Base-by-base conservation (phyloP, 2,329 filamentous ascomycete species). In the Dendrostoma leiphaemia region DNA sequence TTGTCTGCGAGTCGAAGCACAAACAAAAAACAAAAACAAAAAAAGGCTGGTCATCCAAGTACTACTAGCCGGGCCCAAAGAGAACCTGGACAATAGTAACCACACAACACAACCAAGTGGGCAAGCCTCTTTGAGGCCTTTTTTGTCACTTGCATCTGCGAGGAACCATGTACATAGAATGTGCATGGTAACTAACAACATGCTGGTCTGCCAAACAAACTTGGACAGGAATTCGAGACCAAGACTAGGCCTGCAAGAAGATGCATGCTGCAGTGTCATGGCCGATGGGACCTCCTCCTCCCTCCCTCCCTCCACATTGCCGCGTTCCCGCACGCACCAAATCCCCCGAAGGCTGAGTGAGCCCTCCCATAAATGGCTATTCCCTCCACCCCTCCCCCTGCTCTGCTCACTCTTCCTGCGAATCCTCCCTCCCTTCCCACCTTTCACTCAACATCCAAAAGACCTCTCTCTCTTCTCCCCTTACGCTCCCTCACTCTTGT, bases 351-450 rank as follows among this genome's bases (percentile, higher is more conserved):
- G 21, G 41, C 40, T 46, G 40, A 48, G 47, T 43, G 28, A 48
- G 35, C 49, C 50, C 32, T 48, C 46, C 34, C 21, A 51, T 57
- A 57, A 54, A 57, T 51, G 50, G 50, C 52, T 41, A 28, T 23
- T 32, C 28, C 44, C n/a, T n/a, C n/a, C n/a, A n/a, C n/a, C n/a
- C n/a, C n/a, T n/a, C 45, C 46, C 23, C 37, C 37, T 51, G 47
- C 34, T 45, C 21, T 37, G 19, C 21, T 48, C 15, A 12, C 24
- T 49, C 28, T 35, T 35, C 21, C 35, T 9, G 17, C n/a, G 17
- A 19, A 35, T 29, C 29, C 31, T 21, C 23, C 29, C 23, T 41
- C 19, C 43, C 31, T 28, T 35, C 29, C 32, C 6, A 13, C 17
- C n/a, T 24, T 29, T 32, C 46, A 53, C 13, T 26, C 53, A 46